Conservation (phyloP, 345 rosid genomes). For the Zanthoxylum bungeanum region DNA sequence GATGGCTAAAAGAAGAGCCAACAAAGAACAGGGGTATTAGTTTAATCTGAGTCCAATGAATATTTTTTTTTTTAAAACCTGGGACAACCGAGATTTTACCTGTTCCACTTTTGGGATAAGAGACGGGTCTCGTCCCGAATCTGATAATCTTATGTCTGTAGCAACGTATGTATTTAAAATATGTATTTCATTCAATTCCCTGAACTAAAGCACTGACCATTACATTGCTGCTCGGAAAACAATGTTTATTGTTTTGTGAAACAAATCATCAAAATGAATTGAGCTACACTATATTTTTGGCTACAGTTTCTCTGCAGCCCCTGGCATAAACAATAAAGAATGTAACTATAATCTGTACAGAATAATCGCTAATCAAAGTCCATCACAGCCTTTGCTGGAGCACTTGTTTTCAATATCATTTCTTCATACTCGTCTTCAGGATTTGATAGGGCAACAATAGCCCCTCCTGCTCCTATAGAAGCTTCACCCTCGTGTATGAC, state of each 20-base stretch:
- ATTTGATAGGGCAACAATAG: conserved; percentile 71
- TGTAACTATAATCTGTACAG: neutral
- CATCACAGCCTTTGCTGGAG: conserved; percentile 70
- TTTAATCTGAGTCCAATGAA: conserved; percentile 1
- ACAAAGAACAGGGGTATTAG: conserved; percentile 6
- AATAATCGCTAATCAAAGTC: conserved; percentile 33
- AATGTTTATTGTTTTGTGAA: neutral
- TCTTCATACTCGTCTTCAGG: conserved; percentile 91
- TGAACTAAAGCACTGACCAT: neutral
- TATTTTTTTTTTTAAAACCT: no score
- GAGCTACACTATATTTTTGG: neutral
- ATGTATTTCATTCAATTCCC: neutral
- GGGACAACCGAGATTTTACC: no score
- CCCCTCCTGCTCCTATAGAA: conserved; percentile 92
- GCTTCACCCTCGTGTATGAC: conserved; percentile 84
- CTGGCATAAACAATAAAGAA: neutral
- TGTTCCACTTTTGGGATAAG: conserved; percentile 6
- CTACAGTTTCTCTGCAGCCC: neutral
- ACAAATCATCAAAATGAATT: neutral
- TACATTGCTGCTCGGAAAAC: neutral
- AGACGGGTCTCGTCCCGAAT: conserved; percentile 7
- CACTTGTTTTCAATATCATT: conserved; percentile 78
- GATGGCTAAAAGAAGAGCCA: conserved; percentile 7
- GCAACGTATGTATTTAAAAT: no score
- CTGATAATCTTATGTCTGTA: no score